Evolutionary conservation across 2,329 filamentous ascomycete species (phyloP), one percentile per base, ranked within the genome.

Genomic region (Scedosporium apiospermum): DNA sequence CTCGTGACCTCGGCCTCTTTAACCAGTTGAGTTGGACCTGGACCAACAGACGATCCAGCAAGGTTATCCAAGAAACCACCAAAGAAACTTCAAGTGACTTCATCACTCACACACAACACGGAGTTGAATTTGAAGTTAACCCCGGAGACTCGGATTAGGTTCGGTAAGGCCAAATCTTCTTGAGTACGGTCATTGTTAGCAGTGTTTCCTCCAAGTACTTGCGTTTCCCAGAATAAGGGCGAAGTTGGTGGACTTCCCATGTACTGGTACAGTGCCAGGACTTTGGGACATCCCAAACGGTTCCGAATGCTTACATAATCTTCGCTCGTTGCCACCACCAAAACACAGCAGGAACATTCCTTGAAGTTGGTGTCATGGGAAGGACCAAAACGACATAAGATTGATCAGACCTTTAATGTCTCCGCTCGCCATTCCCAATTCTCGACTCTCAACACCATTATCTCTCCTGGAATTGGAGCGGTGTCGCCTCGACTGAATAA

Each of bases 91-190:
- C 34, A 14, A 38, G 34, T 38, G 34, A 38, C 34, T 38, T 38
- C 34, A 38, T 38, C 34, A 12, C 34, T 12, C 9, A 12, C 34
- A 12, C 34, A 68, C 67, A 62, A 65, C 23, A 2, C 27, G 62
- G 57, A 57, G 60, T 62, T 61, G 63, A 62, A 21, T 5, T 49
- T 21, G 63, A 62, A 21, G 16, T 49, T 21, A 21, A 49, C 3
- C 44, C 44, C 44, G 44, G 44, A 49, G 44, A 18, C 18, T 49
- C 44, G 44, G 44, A 49, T 18, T 49, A 21, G 44, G 44, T 49
- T 49, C 44, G 44, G 44, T 21, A n/a, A 49, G 44, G 10, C 44
- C 44, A n/a, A 49, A 49, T 49, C 16, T n/a, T 49, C 2, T 18
- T 7, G 2, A 49, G n/a, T 7, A 21, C 34, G 4, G 27, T 30